Percentiles rank a stretch among this genome's conserved stretches.
Conservation (phyloP, 495 filamentous ascomycete genomes). For the Tuber melanosporum region DNA sequence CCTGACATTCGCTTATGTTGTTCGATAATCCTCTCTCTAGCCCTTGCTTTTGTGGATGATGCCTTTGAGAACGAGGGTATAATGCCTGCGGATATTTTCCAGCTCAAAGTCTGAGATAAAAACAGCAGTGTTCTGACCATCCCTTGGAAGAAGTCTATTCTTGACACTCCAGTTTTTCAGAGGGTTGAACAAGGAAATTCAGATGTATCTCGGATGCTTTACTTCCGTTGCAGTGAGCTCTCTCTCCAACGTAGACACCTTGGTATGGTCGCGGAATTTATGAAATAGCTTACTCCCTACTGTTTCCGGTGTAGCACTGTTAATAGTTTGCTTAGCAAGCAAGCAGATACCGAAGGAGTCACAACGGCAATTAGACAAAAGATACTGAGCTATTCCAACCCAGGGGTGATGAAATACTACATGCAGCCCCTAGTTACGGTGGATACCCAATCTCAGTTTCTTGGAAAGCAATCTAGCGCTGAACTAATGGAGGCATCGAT, state of each 20-base stretch:
- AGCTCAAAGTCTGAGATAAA: background rate
- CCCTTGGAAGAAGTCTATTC: background rate
- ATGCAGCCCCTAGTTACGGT: background rate
- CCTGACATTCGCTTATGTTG: background rate
- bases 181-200: background rate
- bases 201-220: too few species aligned
- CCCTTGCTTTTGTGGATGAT: background rate
- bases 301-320: background rate
- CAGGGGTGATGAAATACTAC: background rate
- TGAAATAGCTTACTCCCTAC: background rate
- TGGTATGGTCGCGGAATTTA: background rate
- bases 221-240: background rate
- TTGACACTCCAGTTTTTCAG: conserved; percentile 2
- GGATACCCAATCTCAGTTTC: background rate
- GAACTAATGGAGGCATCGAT: background rate
- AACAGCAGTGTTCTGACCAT: background rate
- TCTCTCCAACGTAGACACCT: background rate
- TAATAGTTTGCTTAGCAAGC: background rate
- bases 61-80: background rate
- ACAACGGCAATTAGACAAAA: background rate
- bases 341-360: background rate
- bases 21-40: background rate
- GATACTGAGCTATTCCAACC: background rate
- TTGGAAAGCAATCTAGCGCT: background rate
- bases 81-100: background rate